Evolutionary conservation across 2,329 filamentous ascomycete genomes (phyloP).

Genomic region (Fusarium guadeloupense): DNA sequence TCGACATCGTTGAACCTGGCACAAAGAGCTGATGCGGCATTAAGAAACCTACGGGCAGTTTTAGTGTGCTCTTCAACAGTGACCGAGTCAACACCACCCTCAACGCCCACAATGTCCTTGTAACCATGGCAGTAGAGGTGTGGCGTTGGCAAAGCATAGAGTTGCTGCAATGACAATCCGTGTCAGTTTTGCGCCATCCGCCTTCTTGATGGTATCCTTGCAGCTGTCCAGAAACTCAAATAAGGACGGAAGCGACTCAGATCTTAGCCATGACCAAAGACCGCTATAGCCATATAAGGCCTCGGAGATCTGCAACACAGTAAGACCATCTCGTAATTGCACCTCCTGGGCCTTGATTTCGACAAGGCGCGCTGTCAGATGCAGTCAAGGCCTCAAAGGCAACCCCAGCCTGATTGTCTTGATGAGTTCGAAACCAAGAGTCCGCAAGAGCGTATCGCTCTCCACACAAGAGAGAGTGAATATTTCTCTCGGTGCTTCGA

Average conservation of each 20-base stretch:
- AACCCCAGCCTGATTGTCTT: not conserved
- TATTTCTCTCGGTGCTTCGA: no score
- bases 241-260: not conserved
- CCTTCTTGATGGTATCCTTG: not conserved
- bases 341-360: not conserved
- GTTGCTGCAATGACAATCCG: not conserved
- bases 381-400: no score
- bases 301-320: no score
- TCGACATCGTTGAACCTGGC: not conserved
- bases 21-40: not conserved
- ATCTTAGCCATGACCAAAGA: no score
- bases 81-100: not conserved
- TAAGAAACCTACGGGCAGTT: not conserved
- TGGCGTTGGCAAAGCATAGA: not conserved
- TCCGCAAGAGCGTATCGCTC: not conserved
- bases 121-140: no score
- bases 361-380: not conserved
- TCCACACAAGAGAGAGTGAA: not conserved
- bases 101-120: no score
- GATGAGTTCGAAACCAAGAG: not conserved
- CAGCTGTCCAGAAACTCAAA: not conserved
- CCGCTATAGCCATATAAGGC: no score
- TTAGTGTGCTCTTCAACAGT: not conserved
- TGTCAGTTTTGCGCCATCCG: not conserved
- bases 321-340: not conserved